Evolutionary conservation across 768 basidiomycete species (phyloP), one percentile per base, ranked within the genome.

Genomic region (Grammothele lineata): DNA sequence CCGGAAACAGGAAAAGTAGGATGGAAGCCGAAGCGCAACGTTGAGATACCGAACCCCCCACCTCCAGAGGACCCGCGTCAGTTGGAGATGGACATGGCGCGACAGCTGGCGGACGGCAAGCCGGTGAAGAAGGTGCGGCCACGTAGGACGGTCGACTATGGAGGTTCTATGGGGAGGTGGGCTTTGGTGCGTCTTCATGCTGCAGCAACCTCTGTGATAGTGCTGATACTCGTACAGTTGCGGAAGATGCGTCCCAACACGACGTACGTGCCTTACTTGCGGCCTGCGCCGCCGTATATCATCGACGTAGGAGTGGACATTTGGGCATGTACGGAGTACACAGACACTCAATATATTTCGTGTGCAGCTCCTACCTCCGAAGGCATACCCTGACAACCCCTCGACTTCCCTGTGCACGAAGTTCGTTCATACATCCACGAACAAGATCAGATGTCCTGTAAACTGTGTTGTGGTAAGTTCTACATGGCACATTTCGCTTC

Each of bases 381-480:
- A 86, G 65, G 94, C 92, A 23, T 97, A 97, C 66, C 84, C 87
- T 14, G 79, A 83, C 43, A 97, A 98, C 63, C 76, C 87, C 4
- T 91, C 94, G 5, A 95, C 91, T 0, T 97, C 95, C 0, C 71
- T 97, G 45, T 97, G 94, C 64, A 94, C 94, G 36, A 94, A 96
- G 64, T 98, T 96, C 57, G 85, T 97, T 9, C 96, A 99, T 64
- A 97, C 95, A 0, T 96, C 94, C 14, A 97, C 93, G 34, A 99
- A 99, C 74, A 99, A 99, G 67, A 92, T 98, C 53, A 78, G 93
- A 44, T 96, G 92, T 72, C 94, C 96, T 0, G 93, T 98, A 37
- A 94, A 98, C 57, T 87, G 92, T 25, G 95, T 97, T 11, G 84
- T 83, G 57, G 94, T 96, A 54, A 56, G 90, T 79, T n/a, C 30